Percentiles rank a stretch among this genome's conserved stretches.
Conservation (phyloP, 2,329 filamentous ascomycete species). For the Colletotrichum sp. region DNA sequence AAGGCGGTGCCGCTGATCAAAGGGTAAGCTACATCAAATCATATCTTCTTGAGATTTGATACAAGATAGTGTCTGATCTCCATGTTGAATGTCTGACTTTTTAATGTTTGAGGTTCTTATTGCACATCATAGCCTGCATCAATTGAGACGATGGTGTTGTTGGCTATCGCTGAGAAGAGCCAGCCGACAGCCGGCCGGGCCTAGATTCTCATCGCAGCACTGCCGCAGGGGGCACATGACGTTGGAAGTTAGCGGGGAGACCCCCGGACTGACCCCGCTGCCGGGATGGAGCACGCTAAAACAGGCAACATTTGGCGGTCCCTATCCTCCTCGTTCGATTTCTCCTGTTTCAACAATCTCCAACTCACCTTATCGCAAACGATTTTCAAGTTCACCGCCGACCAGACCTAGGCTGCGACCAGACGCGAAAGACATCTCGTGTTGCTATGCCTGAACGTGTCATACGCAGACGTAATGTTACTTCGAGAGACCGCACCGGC, state of each 20-base stretch:
- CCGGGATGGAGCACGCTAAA: background rate
- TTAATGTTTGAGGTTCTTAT: background rate
- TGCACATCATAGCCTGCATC: background rate
- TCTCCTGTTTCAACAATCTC: background rate
- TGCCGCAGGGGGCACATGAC: background rate
- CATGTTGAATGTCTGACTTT: background rate
- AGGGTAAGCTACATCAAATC: background rate
- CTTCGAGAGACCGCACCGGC: background rate
- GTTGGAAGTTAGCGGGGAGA: background rate
- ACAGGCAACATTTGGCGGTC: background rate
- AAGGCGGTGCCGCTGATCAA: background rate
- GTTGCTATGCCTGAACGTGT: background rate
- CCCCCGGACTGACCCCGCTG: background rate
- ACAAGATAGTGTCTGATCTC: background rate
- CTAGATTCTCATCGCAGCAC: background rate
- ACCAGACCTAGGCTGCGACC: background rate
- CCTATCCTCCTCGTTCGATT: background rate
- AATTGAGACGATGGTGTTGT: background rate
- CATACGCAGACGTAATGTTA: slow-evolving; percentile 3
- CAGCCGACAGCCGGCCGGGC: background rate
- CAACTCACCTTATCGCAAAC: background rate
- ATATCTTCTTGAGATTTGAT: background rate
- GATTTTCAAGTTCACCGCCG: background rate
- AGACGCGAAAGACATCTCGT: background rate
- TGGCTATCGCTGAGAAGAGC: background rate